phyloP scores from a whole-genome alignment of 164 flowering plant species.

The Umbilicus rupestris region DNA sequence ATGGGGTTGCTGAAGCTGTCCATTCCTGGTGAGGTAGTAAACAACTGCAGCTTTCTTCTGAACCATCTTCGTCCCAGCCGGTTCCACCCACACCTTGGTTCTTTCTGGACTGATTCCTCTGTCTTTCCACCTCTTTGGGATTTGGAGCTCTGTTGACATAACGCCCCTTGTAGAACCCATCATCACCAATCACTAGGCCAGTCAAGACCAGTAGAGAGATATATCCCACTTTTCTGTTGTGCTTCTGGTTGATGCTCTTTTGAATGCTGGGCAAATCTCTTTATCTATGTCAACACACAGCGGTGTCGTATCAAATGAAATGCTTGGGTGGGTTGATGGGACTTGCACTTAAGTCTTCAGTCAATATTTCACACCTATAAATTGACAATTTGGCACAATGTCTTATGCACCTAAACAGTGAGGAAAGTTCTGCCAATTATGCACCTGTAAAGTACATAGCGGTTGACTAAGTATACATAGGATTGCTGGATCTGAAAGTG shows the following conservation, averaged over 20 bases:
- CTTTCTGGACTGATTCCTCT: slow-evolving; percentile 9
- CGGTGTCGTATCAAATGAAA: neutral
- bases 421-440: neutral
- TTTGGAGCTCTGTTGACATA: neutral
- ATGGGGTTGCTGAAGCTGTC: slow-evolving; percentile 40
- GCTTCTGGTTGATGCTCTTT: slow-evolving; percentile 1
- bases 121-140: slow-evolving; percentile 3
- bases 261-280: neutral
- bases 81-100: slow-evolving; percentile 10
- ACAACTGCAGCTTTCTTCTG: slow-evolving; percentile 25
- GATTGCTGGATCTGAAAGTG: neutral
- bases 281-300: neutral
- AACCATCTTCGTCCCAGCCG: slow-evolving; percentile 1
- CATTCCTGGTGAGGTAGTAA: slow-evolving; percentile 33
- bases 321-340: neutral
- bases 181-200: neutral
- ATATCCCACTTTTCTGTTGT: neutral
- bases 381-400: neutral
- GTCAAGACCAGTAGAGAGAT: neutral
- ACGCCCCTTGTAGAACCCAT: slow-evolving; percentile 1
- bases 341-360: neutral
- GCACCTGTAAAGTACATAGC: neutral
- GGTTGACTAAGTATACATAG: neutral
- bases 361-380: neutral
- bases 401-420: neutral